Evolutionary conservation across 1,284 basidiomycete genomes (phyloP).

Genomic region (Cystobasidiaceae sp.): DNA sequence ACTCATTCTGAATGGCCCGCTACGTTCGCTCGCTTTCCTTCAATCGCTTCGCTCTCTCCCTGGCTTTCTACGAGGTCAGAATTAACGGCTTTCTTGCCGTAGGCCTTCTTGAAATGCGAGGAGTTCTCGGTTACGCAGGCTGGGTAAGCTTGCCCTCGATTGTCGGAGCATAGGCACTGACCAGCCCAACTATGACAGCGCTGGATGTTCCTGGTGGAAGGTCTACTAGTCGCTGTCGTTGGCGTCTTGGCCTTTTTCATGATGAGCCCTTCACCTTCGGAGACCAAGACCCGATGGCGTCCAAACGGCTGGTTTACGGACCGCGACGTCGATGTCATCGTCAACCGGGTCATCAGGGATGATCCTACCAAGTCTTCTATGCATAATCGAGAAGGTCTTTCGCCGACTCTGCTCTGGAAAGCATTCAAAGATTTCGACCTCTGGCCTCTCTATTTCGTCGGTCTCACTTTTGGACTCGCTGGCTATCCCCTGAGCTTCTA

Average conservation of each 20-base stretch:
- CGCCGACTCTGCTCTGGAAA: slow-evolving; percentile 37
- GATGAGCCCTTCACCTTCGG: slow-evolving; percentile 46
- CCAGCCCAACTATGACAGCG: slow-evolving; percentile 21
- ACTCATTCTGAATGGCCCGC: no score
- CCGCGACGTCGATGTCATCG: slow-evolving; percentile 49
- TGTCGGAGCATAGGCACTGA: no score
- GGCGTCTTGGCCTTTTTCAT: slow-evolving; percentile 45
- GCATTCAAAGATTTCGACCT: slow-evolving; percentile 48
- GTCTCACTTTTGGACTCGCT: slow-evolving; percentile 28
- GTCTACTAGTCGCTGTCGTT: slow-evolving; percentile 44
- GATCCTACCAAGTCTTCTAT: slow-evolving; percentile 49
- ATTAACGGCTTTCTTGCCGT: slow-evolving; percentile 32
- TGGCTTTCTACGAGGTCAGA: neutral
- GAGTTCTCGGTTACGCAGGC: slow-evolving; percentile 16
- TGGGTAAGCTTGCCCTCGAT: neutral
- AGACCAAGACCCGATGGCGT: slow-evolving; percentile 43
- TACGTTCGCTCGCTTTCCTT: neutral
- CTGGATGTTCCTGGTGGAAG: slow-evolving; percentile 36
- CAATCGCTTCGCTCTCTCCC: neutral
- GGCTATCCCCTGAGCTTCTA: slow-evolving; percentile 10
- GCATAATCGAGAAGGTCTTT: slow-evolving; percentile 51
- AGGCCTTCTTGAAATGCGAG: slow-evolving; percentile 29
- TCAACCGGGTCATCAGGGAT: slow-evolving; percentile 51
- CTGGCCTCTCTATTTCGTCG: slow-evolving; percentile 48
- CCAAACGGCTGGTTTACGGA: slow-evolving; percentile 49